Base-by-base conservation (phyloP, 2,329 filamentous ascomycete genomes). In the Cladophialophora carrionii region DNA sequence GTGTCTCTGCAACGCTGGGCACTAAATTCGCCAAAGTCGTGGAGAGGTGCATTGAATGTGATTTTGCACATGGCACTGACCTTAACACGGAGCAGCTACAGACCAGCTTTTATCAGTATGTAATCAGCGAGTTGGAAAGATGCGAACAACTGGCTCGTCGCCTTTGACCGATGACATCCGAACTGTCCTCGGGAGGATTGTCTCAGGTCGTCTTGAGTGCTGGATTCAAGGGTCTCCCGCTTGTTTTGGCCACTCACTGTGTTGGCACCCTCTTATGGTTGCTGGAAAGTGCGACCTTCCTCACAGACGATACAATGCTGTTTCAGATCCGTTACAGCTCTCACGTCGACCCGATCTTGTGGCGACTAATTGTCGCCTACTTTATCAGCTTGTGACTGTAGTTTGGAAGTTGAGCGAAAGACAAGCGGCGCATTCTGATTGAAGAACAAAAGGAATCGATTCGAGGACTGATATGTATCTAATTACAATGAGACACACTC, bases 381-480 rank as follows among this genome's bases (percentile, higher is more conserved):
- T 43, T 6, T n/a, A n/a, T 43, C 6, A 3, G 37, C 17, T 17
- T 37, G 37, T 20, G 37, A n/a, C 17, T 43, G 37, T 37, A 37
- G 34, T 4, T 43, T n/a, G 37, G 37, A 20, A n/a, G 14, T 20
- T 8, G 12, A 5, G 54, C n/a, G 54, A 32, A 24, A 29, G 41
- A 58, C 4, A 6, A 12, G 2, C 34, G 7, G 52, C 17, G 7
- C 10, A 31, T 14, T 10, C 17, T 54, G 52, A 54, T 26, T 46
- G n/a, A 61, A 65, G 59, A 61, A 65, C 63, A 65, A 65, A 68
- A 34, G 63, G 58, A 69, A 69, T 70, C 57, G 67, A 69, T 69
- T 70, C 52, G 68, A 68, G 63, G 66, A 67, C 64, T 66, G 63
- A 61, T 64, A 62, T 68, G 67, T 71, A 66, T 69, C 69, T 71